Evolutionary conservation across 1,284 basidiomycete genomes (phyloP).

Genomic region (Golubevia pallescens): DNA sequence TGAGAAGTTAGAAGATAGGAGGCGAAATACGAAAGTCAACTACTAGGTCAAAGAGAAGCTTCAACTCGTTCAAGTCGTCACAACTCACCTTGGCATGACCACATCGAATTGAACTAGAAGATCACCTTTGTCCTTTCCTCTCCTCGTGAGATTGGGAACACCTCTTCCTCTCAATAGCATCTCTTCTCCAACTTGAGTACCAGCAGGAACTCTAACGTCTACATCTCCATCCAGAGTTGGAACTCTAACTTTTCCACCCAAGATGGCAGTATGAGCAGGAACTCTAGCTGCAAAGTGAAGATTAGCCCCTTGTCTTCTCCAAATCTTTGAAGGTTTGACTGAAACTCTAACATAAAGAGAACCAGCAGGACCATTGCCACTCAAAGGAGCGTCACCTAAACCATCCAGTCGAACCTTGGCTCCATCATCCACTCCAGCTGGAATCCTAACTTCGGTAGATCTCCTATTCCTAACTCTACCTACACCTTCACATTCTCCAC

Average conservation of each 20-base stretch:
- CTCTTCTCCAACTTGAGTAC: slow-evolving; percentile 60
- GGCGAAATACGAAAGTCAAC: neutral
- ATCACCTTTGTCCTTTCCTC: slow-evolving; percentile 48
- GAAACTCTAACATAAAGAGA: slow-evolving; percentile 59
- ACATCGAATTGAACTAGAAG: slow-evolving; percentile 61
- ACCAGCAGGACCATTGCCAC: slow-evolving; percentile 46
- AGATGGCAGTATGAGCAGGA: slow-evolving; percentile 56
- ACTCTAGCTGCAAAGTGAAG: slow-evolving; percentile 56
- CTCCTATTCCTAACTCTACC: slow-evolving; percentile 45
- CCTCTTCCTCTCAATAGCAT: slow-evolving; percentile 59
- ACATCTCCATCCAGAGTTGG: slow-evolving; percentile 60
- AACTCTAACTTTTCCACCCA: slow-evolving; percentile 59
- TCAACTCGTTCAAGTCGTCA: no score
- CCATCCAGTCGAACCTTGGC: slow-evolving; percentile 61
- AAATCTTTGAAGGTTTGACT: slow-evolving; percentile 50
- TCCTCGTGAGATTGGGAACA: slow-evolving; percentile 41
- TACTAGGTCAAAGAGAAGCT: neutral
- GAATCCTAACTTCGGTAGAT: slow-evolving; percentile 51
- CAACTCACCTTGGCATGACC: slow-evolving; percentile 47
- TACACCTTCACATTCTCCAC: slow-evolving; percentile 49
- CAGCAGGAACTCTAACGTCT: slow-evolving; percentile 56
- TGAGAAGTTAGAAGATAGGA: slow-evolving; percentile 58
- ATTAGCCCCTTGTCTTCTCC: slow-evolving; percentile 59
- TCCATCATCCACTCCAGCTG: slow-evolving; percentile 61
- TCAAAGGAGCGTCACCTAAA: slow-evolving; percentile 54